phyloP scores from a whole-genome alignment of 495 filamentous ascomycete genomes.

The Xylaria telfairii region DNA sequence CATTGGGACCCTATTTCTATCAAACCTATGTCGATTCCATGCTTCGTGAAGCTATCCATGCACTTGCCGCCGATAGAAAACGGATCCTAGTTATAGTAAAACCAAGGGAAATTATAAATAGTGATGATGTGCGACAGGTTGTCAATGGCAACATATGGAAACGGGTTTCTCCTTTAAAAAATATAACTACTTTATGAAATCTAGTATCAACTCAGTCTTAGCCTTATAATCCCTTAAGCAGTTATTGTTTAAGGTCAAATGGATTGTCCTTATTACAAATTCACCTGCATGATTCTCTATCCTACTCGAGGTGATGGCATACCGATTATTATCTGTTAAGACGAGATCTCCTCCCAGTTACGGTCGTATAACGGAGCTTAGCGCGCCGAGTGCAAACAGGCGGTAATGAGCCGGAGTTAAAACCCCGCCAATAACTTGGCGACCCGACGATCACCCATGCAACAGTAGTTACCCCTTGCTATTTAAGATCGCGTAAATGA shows the following conservation, averaged over 20 bases:
- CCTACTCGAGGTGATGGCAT: background rate
- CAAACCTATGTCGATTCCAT: no score
- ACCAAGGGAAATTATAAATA: no score
- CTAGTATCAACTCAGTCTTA: no score
- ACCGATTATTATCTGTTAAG: background rate
- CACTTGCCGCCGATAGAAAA: no score
- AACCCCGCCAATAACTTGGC: background rate
- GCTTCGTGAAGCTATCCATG: no score
- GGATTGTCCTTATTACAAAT: background rate
- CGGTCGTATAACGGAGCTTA: background rate
- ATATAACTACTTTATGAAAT: no score
- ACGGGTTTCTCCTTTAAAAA: no score
- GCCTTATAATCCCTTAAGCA: no score
- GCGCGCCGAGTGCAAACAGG: background rate
- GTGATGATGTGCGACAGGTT: no score
- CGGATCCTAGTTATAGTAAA: no score
- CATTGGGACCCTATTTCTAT: no score
- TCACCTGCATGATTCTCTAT: background rate
- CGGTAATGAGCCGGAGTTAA: background rate
- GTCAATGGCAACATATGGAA: no score
- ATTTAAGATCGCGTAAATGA: background rate
- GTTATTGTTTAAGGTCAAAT: background rate
- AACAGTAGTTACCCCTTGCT: background rate
- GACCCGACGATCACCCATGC: background rate
- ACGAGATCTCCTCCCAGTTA: background rate